Percentiles rank a stretch among this genome's conserved stretches.
Conservation (phyloP, 2,329 filamentous ascomycete species). For the Diaporthe batatas region DNA sequence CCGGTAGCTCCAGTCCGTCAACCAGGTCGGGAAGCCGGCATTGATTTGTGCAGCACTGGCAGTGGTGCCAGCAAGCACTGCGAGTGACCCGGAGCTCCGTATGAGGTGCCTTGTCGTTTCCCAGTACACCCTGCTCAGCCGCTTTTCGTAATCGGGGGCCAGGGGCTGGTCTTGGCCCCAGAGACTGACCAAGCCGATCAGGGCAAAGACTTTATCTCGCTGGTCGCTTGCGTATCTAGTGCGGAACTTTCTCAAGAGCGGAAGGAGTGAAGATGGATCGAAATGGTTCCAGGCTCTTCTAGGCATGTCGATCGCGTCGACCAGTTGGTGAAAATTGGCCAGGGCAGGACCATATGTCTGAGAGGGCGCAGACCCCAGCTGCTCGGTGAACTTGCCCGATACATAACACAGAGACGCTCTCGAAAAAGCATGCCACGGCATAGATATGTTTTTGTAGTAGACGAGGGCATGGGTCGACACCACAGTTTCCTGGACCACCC, state of each 20-base stretch:
- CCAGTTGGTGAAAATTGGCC: slow-evolving; percentile 7
- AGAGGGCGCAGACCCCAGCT: background rate
- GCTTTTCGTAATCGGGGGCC: background rate
- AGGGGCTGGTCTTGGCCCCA: slow-evolving; percentile 19
- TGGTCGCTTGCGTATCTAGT: slow-evolving; percentile 19
- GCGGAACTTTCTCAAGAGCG: slow-evolving; percentile 19
- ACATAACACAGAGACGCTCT: slow-evolving; percentile 1
- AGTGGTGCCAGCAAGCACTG: slow-evolving; percentile 11
- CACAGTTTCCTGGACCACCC: slow-evolving; percentile 32
- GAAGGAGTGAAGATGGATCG: slow-evolving; percentile 17
- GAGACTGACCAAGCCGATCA: slow-evolving; percentile 6
- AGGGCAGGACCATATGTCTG: slow-evolving; percentile 8
- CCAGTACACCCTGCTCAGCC: slow-evolving; percentile 15
- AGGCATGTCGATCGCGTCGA: slow-evolving; percentile 28
- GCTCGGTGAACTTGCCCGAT: slow-evolving; percentile 6
- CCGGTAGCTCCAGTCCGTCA: slow-evolving; percentile 31
- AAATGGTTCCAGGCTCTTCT: background rate
- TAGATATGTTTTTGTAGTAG: slow-evolving; percentile 28
- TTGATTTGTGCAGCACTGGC: background rate
- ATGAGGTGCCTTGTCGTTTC: slow-evolving; percentile 20
- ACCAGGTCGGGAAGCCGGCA: slow-evolving; percentile 10
- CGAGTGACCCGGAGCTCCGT: background rate
- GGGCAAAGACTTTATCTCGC: slow-evolving; percentile 28
- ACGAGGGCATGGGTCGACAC: slow-evolving; percentile 9
- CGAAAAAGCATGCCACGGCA: slow-evolving; percentile 31